Base-by-base conservation (phyloP, 2,329 filamentous ascomycete species). In the Endocalyx cinctus region DNA sequence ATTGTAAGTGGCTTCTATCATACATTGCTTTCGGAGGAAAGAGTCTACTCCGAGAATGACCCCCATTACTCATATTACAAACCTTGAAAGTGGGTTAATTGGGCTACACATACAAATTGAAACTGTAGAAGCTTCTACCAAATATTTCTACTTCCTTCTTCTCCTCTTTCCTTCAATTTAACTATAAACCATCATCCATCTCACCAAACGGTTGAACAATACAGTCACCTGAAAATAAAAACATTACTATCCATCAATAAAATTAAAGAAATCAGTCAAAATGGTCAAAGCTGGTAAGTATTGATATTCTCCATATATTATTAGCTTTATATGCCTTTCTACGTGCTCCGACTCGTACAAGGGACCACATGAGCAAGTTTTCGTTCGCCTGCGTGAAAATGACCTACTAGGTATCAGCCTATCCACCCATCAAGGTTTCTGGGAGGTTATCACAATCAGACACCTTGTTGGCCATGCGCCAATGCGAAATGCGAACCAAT, bases 241-340 rank as follows among this genome's bases (percentile, higher is more conserved):
- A n/a, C n/a, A n/a, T n/a, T n/a, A n/a, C n/a, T n/a, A n/a, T n/a
- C n/a, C n/a, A n/a, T n/a, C n/a, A n/a, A n/a, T n/a, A n/a, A n/a
- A n/a, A n/a, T n/a, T n/a, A n/a, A 20, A 55, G 48, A 58, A 66
- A 71, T 52, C 69, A 71, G 69, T 71, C 84, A 95, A 81, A 81
- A 96, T 96, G 89, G 89, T 96, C 76, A 96, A 95, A 79, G 89
- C 90, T 35, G 55, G 55, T 58, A 47, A 46, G 54, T 51, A 29
- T 29, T 23, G 8, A n/a, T n/a, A 23, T 23, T 23, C n/a, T 23
- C 8, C 8, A 23, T 23, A 23, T n/a, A 8, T 23, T 23, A n/a
- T 8, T 23, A n/a, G 20, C 8, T n/a, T 23, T 23, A 8, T 23
- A 8, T n/a, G 8, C 20, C 20, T n/a, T 23, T 23, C 20, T n/a